Percentiles rank a stretch among this genome's conserved stretches.
phyloP scores from a whole-genome alignment of 1,284 basidiomycete genomes.

The Cystobasidium sp. region DNA sequence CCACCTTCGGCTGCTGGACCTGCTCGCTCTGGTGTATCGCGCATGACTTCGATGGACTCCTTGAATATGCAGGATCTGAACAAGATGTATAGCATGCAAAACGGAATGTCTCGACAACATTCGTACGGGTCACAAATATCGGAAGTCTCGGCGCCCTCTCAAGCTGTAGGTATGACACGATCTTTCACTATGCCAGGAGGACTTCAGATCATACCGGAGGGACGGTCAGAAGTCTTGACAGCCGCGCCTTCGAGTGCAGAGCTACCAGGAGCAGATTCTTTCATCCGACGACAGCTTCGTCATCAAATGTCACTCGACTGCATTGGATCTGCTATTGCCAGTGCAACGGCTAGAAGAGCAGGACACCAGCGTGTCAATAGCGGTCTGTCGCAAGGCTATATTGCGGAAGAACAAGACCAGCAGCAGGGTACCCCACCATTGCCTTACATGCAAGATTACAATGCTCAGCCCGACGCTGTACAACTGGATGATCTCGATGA shows the following conservation, averaged over 20 bases:
- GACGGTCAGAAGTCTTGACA: not conserved
- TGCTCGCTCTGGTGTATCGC: conserved; percentile 33
- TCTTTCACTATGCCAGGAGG: conserved; percentile 10
- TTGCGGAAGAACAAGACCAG: not conserved
- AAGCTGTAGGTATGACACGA: conserved; percentile 17
- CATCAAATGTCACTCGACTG: conserved; percentile 53
- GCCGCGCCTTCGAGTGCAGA: not conserved
- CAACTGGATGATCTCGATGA: conserved; percentile 53
- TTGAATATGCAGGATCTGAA: conserved; percentile 47
- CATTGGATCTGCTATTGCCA: conserved; percentile 52
- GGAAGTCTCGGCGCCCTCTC: not conserved
- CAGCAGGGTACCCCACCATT: not conserved
- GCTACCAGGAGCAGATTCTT: conserved; percentile 41
- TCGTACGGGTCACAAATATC: not conserved
- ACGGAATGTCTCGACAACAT: conserved; percentile 15
- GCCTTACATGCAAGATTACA: conserved; percentile 8
- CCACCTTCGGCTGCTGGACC: not conserved
- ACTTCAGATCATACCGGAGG: conserved; percentile 21
- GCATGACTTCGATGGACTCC: conserved; percentile 48
- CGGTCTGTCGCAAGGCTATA: conserved; percentile 17
- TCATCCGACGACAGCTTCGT: conserved; percentile 45
- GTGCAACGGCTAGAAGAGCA: conserved; percentile 49
- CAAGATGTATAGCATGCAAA: conserved; percentile 31
- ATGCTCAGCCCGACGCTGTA: conserved; percentile 24
- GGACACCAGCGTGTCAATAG: conserved; percentile 43